Base-by-base conservation (phyloP, 176 grass and related monocot genomes). In the Raddia guianensis region DNA sequence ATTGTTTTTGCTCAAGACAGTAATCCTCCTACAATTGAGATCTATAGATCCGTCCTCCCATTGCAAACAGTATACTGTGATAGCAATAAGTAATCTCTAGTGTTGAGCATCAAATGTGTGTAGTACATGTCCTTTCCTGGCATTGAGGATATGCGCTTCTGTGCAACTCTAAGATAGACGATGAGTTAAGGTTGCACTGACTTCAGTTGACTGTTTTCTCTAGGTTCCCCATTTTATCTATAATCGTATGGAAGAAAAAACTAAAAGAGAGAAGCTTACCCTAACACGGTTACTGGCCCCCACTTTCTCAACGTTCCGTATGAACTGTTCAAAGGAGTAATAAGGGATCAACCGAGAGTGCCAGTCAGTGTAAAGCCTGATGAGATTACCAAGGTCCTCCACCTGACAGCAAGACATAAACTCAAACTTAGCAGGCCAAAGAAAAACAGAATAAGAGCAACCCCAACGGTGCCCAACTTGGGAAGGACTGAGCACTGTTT, bases 261-360 rank as follows among this genome's bases (percentile, higher is more conserved):
- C 3, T 12, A 3, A 53, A 68, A 68, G 9, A 78, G 19, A 81
- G 82, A n/a, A 83, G 73, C 89, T 92, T 90, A 94, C 94, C 82
- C 91, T 97, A 65, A 94, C 89, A 35, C 85, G 89, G 15, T 82
- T 84, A 55, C 72, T 82, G 20, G 83, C 72, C 9, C 94, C 94
- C 20, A 94, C 70, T 87, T 90, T 81, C 87, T 94, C 89, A 12
- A 83, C 76, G 66, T 97, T 97, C 59, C 75, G 82, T 21, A 97
- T 76, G 69, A 97, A 97, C 65, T 97, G 91, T 44, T 97, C 89
- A 40, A 97, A 97, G 21, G 94, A 90, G 77, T 93, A 97, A 59
- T 91, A 97, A 63, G 94, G 94, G 48, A 97, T 93, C 37, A 94
- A 75, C 45, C 61, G 85, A 16, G 89, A 89, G 76, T 94, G 91